Evolutionary conservation across 352 stramenopile species (phyloP).

Genomic region (Pythium pectinolyticum): DNA sequence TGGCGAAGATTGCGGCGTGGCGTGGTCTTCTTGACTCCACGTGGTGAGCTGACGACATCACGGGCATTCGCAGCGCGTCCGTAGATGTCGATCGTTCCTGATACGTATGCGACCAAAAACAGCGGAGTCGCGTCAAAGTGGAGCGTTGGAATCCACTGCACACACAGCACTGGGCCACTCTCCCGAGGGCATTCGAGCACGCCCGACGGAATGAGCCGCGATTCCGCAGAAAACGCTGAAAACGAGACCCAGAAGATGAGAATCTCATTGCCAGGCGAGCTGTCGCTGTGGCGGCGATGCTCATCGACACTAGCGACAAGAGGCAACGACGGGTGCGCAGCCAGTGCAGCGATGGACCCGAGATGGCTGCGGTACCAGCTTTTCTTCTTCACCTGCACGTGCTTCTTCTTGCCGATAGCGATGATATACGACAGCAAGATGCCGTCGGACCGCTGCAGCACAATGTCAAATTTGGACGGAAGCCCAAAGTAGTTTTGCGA

Average conservation of each 20-base stretch:
- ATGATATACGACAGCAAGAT: slow-evolving; percentile 80
- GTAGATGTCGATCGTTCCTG: slow-evolving; percentile 65
- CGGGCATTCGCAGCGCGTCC: slow-evolving; percentile 49
- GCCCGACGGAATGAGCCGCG: slow-evolving; percentile 75
- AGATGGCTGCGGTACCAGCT: slow-evolving; percentile 77
- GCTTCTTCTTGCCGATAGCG: slow-evolving; percentile 36
- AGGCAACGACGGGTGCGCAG: slow-evolving; percentile 72
- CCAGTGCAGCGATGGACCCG: slow-evolving; percentile 66
- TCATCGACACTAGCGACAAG: slow-evolving; percentile 71
- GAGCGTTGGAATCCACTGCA: slow-evolving; percentile 78
- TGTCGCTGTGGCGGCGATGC: slow-evolving; percentile 19
- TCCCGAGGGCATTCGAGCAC: slow-evolving; percentile 54
- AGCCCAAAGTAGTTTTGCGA: slow-evolving; percentile 69
- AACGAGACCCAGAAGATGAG: slow-evolving; percentile 86
- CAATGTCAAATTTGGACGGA: slow-evolving; percentile 72
- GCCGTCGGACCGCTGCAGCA: slow-evolving; percentile 70
- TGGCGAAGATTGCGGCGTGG: not conserved
- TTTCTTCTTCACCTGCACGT: slow-evolving; percentile 64
- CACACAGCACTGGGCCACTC: slow-evolving; percentile 57
- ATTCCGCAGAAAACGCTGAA: slow-evolving; percentile 77
- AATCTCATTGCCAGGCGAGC: slow-evolving; percentile 45
- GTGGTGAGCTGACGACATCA: slow-evolving; percentile 60
- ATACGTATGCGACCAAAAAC: slow-evolving; percentile 62
- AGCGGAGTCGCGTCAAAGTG: slow-evolving; percentile 82
- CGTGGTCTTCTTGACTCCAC: slow-evolving; percentile 9